Base-by-base conservation (phyloP, 768 basidiomycete species). In the Boletus barrowsii region DNA sequence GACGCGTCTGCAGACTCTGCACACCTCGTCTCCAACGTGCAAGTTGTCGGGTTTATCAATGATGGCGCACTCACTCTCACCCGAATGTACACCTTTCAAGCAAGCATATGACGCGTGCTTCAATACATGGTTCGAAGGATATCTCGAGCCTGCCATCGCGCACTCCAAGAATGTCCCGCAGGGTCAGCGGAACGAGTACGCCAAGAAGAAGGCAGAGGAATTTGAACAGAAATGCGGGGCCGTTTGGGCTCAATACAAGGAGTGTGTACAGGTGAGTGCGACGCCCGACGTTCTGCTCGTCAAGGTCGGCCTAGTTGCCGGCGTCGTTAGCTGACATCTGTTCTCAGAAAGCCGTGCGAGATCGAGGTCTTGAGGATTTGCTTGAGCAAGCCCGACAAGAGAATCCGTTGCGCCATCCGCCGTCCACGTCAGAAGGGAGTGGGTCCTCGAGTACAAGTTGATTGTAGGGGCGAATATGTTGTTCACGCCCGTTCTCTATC, bases 61-160 rank as follows among this genome's bases (percentile, higher is more conserved):
- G 29, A 52, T 93, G 90, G 85, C 91, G 0, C 79, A 85, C 57
- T 94, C 92, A 53, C 81, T 98, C 22, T 83, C 88, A 1, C 75
- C 83, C 10, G 81, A 85, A 75, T 98, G 96, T 73, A 97, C 95
- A 6, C 87, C 90, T 0, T 79, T 96, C 54, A 98, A 98, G 71
- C 83, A 84, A 49, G 74, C 83, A 51, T 98, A 97, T 68, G 95
- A 98, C 71, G 77, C 89, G 0, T 98, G 95, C 76, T 98, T 98
- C 76, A 97, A 97, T 64, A 83, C 88, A 9, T 98, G 95, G 96
- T 94, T 99, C 62, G 94, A 97, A 70, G 93, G 91, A 11, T 99
- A 98, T 69, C 83, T 98, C 22, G 88, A 93, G 65, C 93, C 93
- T 10, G 85, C 83, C 10, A 76, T 87, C 17, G 64, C 72, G 26